A percentile compares a stretch with the other conserved stretches of the same genome.
These are phyloP conservation scores for Neurospora sp. DNA, from an alignment of 495 filamentous ascomycete species.

Conservation along the genomic window DNA sequence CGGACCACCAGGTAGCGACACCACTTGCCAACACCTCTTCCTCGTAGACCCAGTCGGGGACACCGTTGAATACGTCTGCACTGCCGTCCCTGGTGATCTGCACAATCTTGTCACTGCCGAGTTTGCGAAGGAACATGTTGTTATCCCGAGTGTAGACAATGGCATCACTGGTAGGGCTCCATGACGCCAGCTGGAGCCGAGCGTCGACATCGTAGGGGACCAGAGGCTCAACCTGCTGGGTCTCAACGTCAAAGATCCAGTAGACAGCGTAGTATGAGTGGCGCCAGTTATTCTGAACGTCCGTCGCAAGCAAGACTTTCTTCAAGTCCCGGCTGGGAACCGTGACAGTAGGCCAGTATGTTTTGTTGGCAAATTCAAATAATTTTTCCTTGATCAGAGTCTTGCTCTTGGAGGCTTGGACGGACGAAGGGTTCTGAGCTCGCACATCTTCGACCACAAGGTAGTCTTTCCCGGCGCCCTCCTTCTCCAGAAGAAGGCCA, in stretches of 20 bases:
- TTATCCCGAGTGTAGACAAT: constrained; percentile 79
- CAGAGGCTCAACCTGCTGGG: constrained; percentile 67
- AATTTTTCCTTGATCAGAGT: constrained; percentile 62
- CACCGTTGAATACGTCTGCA: constrained; percentile 79
- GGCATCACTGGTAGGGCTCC: constrained; percentile 81
- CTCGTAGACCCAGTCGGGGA: constrained; percentile 99
- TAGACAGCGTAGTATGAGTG: constrained; percentile 77
- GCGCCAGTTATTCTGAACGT: constrained; percentile 67
- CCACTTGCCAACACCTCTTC: constrained; percentile 82
- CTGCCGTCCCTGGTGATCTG: constrained; percentile 83
- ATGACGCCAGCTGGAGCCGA: constrained; percentile 73
- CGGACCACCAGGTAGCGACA: constrained; percentile 88
- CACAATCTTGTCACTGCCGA: constrained; percentile 43
- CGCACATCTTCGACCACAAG: constrained; percentile 83
- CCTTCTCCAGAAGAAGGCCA: constrained; percentile 66
- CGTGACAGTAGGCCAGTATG: constrained; percentile 43
- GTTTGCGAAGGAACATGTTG: constrained; percentile 72
- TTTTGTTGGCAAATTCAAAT: constrained; percentile 47
- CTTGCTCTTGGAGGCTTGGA: constrained; percentile 36
- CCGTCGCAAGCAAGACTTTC: constrained; percentile 70
- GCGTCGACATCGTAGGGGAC: constrained; percentile 57
- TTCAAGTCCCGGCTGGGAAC: constrained; percentile 77
- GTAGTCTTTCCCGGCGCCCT: constrained; percentile 49
- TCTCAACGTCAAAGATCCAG: constrained; percentile 88
- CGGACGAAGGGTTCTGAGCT: constrained; percentile 26